Evolutionary conservation across 1,284 basidiomycete species (phyloP).

Genomic region (Phenoliferia sp.): DNA sequence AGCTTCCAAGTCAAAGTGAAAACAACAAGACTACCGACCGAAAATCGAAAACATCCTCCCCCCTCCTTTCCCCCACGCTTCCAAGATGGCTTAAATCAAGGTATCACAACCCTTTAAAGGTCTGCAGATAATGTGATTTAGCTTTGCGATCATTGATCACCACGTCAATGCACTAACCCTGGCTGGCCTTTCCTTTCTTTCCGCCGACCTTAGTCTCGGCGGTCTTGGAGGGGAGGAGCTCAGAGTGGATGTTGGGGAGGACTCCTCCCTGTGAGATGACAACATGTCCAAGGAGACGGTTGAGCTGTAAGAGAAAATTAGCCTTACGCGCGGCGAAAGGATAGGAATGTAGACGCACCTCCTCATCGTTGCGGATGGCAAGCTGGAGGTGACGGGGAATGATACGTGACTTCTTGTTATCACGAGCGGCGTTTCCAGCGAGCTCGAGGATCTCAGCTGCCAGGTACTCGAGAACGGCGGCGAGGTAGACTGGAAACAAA

Average conservation of each 20-base stretch:
- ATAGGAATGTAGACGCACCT: not conserved
- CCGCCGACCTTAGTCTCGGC: not conserved
- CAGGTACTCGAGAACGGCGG: conserved; percentile 77
- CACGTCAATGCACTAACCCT: no score
- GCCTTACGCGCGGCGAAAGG: no score
- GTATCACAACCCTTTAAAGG: no score
- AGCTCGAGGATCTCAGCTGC: conserved; percentile 83
- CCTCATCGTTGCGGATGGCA: conserved; percentile 55
- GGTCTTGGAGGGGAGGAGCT: conserved; percentile 7
- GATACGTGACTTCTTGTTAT: conserved; percentile 79
- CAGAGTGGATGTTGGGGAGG: conserved; percentile 12
- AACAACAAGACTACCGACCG: no score
- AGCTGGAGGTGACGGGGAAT: conserved; percentile 85
- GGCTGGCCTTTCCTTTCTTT: conserved; percentile 2
- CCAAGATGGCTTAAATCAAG: no score
- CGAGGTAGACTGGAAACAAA: conserved; percentile 66
- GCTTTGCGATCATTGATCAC: no score
- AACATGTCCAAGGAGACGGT: conserved; percentile 73
- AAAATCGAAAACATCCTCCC: no score
- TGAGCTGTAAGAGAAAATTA: conserved; percentile 3
- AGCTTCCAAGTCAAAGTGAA: no score
- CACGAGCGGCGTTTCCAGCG: conserved; percentile 68
- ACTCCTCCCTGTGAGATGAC: conserved; percentile 76
- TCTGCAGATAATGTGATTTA: no score
- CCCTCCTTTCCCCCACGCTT: no score